These are phyloP conservation scores for Candida tropicalis DNA, from an alignment of 1,139 yeast genomes.

Conservation along the genomic window DNA sequence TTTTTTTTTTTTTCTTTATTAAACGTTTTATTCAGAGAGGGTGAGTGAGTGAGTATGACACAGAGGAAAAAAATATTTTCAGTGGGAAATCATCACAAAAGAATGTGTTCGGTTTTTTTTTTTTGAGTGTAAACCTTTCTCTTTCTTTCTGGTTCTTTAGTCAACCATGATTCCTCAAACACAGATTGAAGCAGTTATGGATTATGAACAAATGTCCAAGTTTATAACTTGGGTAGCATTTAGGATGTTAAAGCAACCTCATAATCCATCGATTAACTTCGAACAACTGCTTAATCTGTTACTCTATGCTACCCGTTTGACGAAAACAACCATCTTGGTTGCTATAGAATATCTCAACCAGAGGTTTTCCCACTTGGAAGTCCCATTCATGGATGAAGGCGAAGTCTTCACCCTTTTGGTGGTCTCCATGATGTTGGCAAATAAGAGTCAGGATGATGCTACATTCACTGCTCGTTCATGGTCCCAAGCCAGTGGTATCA, in stretches of 20 bases:
- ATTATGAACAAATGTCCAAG: slow-evolving; percentile 60
- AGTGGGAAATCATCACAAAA: too few relatives aligned
- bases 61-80: too few relatives aligned
- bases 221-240: slow-evolving; percentile 70
- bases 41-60: too few relatives aligned
- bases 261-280: slow-evolving; percentile 57
- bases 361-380: slow-evolving; percentile 30
- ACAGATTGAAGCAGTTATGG: slow-evolving; percentile 5
- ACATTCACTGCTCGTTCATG: slow-evolving; percentile 94
- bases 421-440: slow-evolving; percentile 78
- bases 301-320: slow-evolving; percentile 85
- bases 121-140: too few relatives aligned
- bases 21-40: too few relatives aligned
- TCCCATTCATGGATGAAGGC: slow-evolving; percentile 32
- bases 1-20: too few relatives aligned
- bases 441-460: slow-evolving; percentile 94
- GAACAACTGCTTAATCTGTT: slow-evolving; percentile 66
- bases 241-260: slow-evolving; percentile 55
- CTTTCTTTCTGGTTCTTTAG: background rate
- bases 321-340: slow-evolving; percentile 76
- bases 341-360: slow-evolving; percentile 75
- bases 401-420: slow-evolving; percentile 66
- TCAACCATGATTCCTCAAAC: slow-evolving; percentile 5
- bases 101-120: too few relatives aligned
- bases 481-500: slow-evolving; percentile 91